Base-by-base conservation (phyloP, 1,284 basidiomycete species). In the Athelia sp. region DNA sequence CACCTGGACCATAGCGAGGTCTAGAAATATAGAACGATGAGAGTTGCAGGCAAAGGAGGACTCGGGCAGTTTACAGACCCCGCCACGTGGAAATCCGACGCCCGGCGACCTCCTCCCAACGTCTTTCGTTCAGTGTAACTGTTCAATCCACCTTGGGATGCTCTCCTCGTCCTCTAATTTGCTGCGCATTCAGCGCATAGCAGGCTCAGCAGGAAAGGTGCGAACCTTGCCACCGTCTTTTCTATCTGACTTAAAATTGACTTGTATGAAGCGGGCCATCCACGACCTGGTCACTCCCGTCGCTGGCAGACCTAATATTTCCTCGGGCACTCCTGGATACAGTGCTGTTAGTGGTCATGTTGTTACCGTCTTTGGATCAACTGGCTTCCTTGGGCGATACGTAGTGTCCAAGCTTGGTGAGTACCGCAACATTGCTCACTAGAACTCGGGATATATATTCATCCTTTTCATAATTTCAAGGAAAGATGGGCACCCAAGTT, bases 301-400 rank as follows among this genome's bases (percentile, higher is more conserved):
- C 29, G 79, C 84, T 42, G 70, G 71, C 56, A 83, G 84, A 62
- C 82, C 89, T 31, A 70, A 89, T 57, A 75, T 93, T 60, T 79
- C 84, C 15, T 73, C 82, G 54, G 93, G 92, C 17, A 78, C 83
- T 48, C 84, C 92, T 32, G 93, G 93, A 47, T 85, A 95, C 60
- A 93, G 91, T 62, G 85, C 91, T 6, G 82, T 86, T 54, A 86
- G 86, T 47, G 94, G 94, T 2, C 93, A 95, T 70, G 82, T 88
- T 43, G 96, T 89, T 38, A 99, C 96, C 24, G 95, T 99, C 49
- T 99, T 99, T 73, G 96, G 96, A 31, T 91, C 87, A 64, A 98
- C 95, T 10, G 93, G 95, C 6, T 99, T 98, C 69, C 74, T 99
- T 49, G 96, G 96, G 47, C 76, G 95, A 62, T 99, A 98, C 71